Percentiles rank a stretch among this genome's conserved stretches.
These are phyloP conservation scores for Gyrodon lividus DNA, from an alignment of 768 basidiomycete genomes.

Conservation along the genomic window DNA sequence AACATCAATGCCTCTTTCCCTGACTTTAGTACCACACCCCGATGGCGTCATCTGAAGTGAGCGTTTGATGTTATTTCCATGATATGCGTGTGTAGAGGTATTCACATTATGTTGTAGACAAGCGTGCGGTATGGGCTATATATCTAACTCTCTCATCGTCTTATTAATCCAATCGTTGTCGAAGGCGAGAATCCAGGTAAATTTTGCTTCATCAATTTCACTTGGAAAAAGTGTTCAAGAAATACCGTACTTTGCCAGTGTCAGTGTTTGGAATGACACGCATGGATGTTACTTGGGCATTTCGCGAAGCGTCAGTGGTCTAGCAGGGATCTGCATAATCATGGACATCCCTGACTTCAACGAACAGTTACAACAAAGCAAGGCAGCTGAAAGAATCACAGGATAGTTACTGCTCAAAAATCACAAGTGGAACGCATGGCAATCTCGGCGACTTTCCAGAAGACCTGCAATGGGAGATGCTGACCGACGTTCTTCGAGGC, in stretches of 20 bases:
- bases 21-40: constrained; percentile 44
- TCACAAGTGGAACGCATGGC: constrained; percentile 45
- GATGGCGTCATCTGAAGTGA: constrained; percentile 80
- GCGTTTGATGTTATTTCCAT: constrained; percentile 14
- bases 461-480: constrained; percentile 60
- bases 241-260: neutral
- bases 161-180: neutral
- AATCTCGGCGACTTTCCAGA: constrained; percentile 57
- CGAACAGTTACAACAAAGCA: constrained; percentile 57
- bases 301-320: constrained; percentile 48
- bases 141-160: neutral
- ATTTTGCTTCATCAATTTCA: constrained; percentile 7
- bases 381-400: constrained; percentile 64
- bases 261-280: constrained; percentile 42
- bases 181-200: constrained; percentile 51
- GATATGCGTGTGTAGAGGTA: neutral
- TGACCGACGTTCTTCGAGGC: constrained; percentile 69
- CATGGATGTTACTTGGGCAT: constrained; percentile 61
- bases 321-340: neutral
- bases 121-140: constrained; percentile 49
- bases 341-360: constrained; percentile 5
- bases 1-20: constrained; percentile 51
- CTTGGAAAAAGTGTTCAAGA: neutral
- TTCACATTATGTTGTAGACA: constrained; percentile 36
- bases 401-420: constrained; percentile 63